These are phyloP conservation scores for Didymella sp. DNA, from an alignment of 2,329 filamentous ascomycete genomes.

Conservation along the genomic window DNA sequence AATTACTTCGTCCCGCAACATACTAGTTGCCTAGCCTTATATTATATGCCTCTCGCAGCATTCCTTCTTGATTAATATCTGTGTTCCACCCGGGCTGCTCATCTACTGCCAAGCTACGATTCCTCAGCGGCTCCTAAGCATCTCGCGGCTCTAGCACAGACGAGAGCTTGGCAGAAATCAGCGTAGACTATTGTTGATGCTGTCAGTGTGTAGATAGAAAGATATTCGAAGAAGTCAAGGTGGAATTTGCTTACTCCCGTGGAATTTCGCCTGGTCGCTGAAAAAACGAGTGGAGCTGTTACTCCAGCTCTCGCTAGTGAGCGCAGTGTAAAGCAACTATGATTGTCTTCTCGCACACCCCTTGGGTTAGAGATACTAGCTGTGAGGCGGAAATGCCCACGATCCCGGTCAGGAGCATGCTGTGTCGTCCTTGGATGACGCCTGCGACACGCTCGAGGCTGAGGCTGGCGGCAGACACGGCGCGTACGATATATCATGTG, in stretches of 20 bases:
- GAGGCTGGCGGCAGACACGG: not conserved
- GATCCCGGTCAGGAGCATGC: not conserved
- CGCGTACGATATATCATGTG: not conserved
- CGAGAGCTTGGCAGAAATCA: not conserved
- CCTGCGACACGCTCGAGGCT: not conserved
- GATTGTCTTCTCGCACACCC: too few species aligned
- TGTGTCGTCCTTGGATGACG: not conserved
- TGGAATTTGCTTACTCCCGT: conserved; percentile 2
- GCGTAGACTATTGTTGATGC: not conserved
- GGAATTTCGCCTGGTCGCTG: not conserved
- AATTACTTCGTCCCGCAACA: not conserved
- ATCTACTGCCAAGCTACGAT: conserved; percentile 1
- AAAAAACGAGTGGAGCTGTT: conserved; percentile 4
- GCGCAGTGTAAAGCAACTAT: not conserved
- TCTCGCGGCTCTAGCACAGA: not conserved
- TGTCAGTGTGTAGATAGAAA: not conserved
- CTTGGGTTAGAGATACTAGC: too few species aligned
- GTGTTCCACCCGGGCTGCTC: not conserved
- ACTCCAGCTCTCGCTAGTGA: too few species aligned
- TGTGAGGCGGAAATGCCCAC: not conserved
- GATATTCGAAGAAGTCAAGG: not conserved
- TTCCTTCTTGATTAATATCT: not conserved
- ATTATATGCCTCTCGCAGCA: not conserved
- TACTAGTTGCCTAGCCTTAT: not conserved
- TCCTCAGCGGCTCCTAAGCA: not conserved